Conservation (phyloP, 768 basidiomycete species). For the Lactifluus pinguis region DNA sequence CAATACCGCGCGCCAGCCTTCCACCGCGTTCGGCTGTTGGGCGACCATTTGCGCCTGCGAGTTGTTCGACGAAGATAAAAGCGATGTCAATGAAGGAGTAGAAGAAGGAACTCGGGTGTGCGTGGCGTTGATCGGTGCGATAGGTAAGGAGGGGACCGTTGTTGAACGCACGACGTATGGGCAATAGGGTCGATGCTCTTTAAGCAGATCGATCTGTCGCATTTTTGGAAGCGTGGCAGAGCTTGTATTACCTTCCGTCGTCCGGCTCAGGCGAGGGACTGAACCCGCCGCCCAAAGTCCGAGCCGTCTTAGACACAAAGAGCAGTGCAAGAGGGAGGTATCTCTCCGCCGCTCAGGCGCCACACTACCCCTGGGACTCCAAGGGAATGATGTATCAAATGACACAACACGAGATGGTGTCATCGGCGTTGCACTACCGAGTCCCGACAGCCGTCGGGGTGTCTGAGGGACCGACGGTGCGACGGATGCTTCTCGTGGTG, state of each 20-base stretch:
- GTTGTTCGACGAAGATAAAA: constrained; percentile 21
- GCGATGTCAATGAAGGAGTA: constrained; percentile 24
- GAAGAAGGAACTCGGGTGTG: constrained; percentile 10
- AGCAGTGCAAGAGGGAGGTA: constrained; percentile 15
- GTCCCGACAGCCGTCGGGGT: constrained; percentile 8
- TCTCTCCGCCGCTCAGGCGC: constrained; percentile 23
- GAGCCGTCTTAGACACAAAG: constrained; percentile 16
- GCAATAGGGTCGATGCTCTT: constrained; percentile 79
- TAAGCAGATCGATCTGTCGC: constrained; percentile 62
- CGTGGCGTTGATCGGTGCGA: constrained; percentile 10
- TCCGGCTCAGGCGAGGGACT: constrained; percentile 14
- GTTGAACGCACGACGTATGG: constrained; percentile 75
- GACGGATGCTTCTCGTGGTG: constrained; percentile 19
- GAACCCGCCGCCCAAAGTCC: constrained; percentile 16
- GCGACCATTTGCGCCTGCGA: constrained; percentile 29
- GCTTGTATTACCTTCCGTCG: not conserved
- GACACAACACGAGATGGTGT: constrained; percentile 14
- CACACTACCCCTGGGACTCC: constrained; percentile 14
- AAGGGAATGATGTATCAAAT: constrained; percentile 2
- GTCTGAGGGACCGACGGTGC: constrained; percentile 23
- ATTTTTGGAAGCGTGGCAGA: constrained; percentile 21
- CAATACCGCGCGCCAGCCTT: constrained; percentile 79
- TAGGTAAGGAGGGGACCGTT: constrained; percentile 46
- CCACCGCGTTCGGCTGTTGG: constrained; percentile 33
- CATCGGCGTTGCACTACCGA: constrained; percentile 7